These are phyloP conservation scores for Cryptococcus amylolentus DNA, from an alignment of 1,284 basidiomycete genomes.

Conservation along the genomic window DNA sequence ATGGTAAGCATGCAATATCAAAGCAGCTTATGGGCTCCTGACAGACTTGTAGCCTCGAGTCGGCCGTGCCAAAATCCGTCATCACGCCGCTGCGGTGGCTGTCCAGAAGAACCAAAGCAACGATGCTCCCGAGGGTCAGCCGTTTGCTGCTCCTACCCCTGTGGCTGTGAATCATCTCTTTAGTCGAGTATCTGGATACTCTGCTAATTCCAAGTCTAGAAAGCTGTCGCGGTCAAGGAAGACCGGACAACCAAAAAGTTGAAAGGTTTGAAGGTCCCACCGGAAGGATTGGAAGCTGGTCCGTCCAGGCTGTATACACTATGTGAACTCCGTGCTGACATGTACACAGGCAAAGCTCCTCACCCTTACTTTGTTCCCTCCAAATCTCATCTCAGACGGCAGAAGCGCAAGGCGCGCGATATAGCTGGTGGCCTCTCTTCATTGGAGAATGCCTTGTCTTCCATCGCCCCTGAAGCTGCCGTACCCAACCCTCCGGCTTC, in stretches of 20 bases:
- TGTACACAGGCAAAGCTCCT: constrained; percentile 2
- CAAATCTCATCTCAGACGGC: constrained; percentile 40
- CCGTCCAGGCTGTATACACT: not conserved
- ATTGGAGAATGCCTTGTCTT: constrained; percentile 33
- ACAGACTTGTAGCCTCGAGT: constrained; percentile 4
- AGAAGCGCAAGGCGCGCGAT: constrained; percentile 44
- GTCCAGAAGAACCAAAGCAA: not conserved
- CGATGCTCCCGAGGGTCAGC: not conserved
- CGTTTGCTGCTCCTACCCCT: not conserved
- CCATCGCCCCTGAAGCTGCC: constrained; percentile 1
- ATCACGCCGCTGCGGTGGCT: constrained; percentile 4
- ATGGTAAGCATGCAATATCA: too few relatives aligned
- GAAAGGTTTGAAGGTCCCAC: not conserved
- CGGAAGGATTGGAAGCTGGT: not conserved
- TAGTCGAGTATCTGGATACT: too few relatives aligned
- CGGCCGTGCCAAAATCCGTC: constrained; percentile 1
- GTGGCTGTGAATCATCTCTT: not conserved
- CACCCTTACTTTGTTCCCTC: constrained; percentile 41
- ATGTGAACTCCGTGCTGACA: not conserved
- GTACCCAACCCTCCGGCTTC: not conserved
- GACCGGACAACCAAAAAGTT: not conserved
- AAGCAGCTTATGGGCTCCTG: too few relatives aligned
- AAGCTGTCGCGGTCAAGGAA: not conserved
- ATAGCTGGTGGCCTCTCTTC: constrained; percentile 29
- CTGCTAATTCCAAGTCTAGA: not conserved